Base-by-base conservation (phyloP, 495 filamentous ascomycete genomes). In the Penicillium fimorum region DNA sequence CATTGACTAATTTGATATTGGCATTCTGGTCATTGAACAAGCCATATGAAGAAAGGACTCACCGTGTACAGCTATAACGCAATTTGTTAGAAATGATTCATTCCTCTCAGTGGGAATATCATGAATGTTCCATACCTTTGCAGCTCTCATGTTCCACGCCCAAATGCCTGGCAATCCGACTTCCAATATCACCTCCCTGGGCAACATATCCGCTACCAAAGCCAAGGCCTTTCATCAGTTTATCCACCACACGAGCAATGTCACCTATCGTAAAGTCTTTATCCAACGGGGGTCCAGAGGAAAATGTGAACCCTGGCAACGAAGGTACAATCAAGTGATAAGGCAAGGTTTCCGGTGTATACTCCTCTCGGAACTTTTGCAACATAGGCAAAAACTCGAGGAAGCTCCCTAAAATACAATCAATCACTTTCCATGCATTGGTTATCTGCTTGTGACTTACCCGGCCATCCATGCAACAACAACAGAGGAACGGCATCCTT, bases 131-230 rank as follows among this genome's bases (percentile, higher is more conserved):
- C 66, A 55, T 55, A 75, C 76, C 78, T 67, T 75, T 80, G 49
- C 79, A 82, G 33, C 68, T 70, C 12, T 71, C 61, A 58, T 72
- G 66, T 0, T 69, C 56, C 9, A 69, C 71, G 2, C 68, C 74
- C 51, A 87, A 44, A 0, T 72, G 48, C 20, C 79, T 64, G 0
- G 77, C 73, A 20, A 89, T 50, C 7, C 69, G 62, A 58, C 76
- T 78, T 4, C 87, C 87, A 46, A 88, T 76, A 60, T 91, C 86
- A 15, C 87, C 87, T 2, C 87, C 87, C 58, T 88, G 83, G 0
- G 77, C 79, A 27, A 89, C 67, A 63, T 90, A 89, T 2, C 81
- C 82, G 30, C 69, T 67, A 6, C 66, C 73, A 50, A 89, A 86
- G 0, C 86, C 85, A 3, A 88, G 66, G 18, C 72, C 70, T 15